Conservation (phyloP, 768 basidiomycete species). For the Suillus paluster region DNA sequence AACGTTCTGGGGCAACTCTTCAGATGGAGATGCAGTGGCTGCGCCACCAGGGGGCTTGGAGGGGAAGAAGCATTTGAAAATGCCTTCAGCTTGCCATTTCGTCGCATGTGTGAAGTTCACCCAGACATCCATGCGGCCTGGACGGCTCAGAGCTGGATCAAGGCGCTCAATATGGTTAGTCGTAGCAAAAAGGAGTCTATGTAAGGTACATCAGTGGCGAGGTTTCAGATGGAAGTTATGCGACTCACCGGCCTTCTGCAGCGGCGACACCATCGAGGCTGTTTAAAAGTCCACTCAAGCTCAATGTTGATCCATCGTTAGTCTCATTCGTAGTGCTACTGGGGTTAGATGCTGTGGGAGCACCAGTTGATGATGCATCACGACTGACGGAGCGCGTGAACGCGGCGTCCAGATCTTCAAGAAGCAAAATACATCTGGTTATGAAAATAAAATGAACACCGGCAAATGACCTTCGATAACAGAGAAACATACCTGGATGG, state of each 20-base stretch:
- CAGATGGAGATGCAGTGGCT: slow-evolving; percentile 14
- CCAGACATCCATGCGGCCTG: slow-evolving; percentile 93
- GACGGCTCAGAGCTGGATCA: slow-evolving; percentile 85
- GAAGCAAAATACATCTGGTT: slow-evolving; percentile 83
- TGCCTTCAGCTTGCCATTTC: slow-evolving; percentile 91
- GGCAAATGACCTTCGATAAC: slow-evolving; percentile 12
- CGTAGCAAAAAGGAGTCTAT: slow-evolving; percentile 84
- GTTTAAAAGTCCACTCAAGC: slow-evolving; percentile 84
- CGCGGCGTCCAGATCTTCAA: slow-evolving; percentile 93
- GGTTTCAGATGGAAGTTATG: slow-evolving; percentile 40
- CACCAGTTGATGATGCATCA: slow-evolving; percentile 78
- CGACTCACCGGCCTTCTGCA: slow-evolving; percentile 79
- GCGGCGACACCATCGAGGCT: slow-evolving; percentile 86
- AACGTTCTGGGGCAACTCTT: slow-evolving; percentile 23
- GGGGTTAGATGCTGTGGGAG: slow-evolving; percentile 53
- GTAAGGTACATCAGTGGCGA: slow-evolving; percentile 74
- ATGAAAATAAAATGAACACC: slow-evolving; percentile 17
- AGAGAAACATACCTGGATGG: slow-evolving; percentile 65
- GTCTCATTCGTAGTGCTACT: slow-evolving; percentile 48
- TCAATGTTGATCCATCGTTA: slow-evolving; percentile 81
- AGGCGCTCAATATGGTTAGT: slow-evolving; percentile 94
- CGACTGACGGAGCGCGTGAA: slow-evolving; percentile 88
- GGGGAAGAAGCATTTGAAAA: slow-evolving; percentile 95
- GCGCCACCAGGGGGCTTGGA: slow-evolving; percentile 40
- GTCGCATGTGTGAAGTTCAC: slow-evolving; percentile 90